Conservation (phyloP, 805 yeast genomes). For the Starmerella potacharoeniae region DNA sequence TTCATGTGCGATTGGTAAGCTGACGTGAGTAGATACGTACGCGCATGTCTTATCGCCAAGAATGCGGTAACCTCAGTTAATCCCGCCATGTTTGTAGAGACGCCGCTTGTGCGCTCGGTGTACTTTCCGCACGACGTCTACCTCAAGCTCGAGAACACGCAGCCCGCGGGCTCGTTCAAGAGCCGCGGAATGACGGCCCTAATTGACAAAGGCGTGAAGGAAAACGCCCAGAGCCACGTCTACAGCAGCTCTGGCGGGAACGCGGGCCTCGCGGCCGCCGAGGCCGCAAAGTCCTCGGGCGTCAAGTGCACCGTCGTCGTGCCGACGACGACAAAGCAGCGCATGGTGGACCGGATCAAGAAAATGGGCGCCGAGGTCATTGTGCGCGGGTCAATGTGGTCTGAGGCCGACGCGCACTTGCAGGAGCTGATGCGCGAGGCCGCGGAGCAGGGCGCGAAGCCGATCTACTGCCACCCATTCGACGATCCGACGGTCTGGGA, state of each 20-base stretch:
- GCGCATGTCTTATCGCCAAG: not conserved
- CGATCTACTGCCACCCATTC: constrained; percentile 85
- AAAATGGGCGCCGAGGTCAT: constrained; percentile 42
- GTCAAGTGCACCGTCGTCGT: constrained; percentile 47
- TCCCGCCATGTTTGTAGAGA: constrained; percentile 22
- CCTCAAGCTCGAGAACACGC: constrained; percentile 73
- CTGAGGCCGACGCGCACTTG: constrained; percentile 63
- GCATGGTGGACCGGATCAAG: constrained; percentile 38
- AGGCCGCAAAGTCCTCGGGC: constrained; percentile 60
- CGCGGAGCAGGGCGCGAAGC: constrained; percentile 56
- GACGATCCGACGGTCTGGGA: constrained; percentile 89
- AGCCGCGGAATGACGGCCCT: constrained; percentile 32
- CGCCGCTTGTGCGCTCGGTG: constrained; percentile 64
- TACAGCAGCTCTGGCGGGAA: constrained; percentile 77
- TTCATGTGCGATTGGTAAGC: not conserved
- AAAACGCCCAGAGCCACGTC: constrained; percentile 43
- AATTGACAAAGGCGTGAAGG: constrained; percentile 32
- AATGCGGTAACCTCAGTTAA: not conserved
- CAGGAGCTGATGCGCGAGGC: constrained; percentile 41
- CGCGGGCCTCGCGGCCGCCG: constrained; percentile 95
- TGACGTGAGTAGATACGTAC: not conserved
- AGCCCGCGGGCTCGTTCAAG: constrained; percentile 90
- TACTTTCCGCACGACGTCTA: constrained; percentile 63
- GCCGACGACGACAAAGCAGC: constrained; percentile 39
- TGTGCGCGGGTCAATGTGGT: constrained; percentile 62